Conservation (phyloP, 129 eudicot genomes). For the Heracleum sosnowskyi region DNA sequence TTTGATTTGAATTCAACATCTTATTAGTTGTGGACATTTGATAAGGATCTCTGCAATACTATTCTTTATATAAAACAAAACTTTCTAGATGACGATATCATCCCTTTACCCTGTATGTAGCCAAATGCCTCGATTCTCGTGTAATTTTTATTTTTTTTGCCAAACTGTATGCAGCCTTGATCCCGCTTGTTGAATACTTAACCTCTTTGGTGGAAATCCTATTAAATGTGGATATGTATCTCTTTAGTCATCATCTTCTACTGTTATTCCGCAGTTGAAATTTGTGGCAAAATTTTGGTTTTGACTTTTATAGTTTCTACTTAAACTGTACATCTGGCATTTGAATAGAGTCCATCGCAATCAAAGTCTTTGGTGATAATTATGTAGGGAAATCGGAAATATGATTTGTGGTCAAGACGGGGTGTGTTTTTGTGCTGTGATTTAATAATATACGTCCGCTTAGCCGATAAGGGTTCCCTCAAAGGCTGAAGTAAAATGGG, state of each 20-base stretch:
- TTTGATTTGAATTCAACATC: not conserved
- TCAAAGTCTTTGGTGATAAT: not conserved
- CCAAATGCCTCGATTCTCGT: not conserved
- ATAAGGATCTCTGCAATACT: not conserved
- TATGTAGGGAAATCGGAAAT: not conserved
- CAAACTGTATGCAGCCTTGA: not conserved
- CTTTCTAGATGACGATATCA: not conserved
- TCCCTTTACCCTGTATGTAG: not conserved
- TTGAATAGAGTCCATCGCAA: not conserved
- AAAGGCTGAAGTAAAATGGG: not conserved
- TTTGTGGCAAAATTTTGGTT: not conserved
- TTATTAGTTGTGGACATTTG: not conserved
- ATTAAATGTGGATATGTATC: not conserved
- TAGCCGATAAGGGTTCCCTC: not conserved
- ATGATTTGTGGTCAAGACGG: not conserved
- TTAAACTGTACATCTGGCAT: not conserved
- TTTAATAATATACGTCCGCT: not conserved
- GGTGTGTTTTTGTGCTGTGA: not conserved
- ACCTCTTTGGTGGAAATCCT: not conserved
- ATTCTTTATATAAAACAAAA: not conserved
- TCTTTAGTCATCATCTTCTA: not conserved
- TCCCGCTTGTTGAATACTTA: not conserved
- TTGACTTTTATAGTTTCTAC: not conserved
- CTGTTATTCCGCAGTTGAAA: not conserved
- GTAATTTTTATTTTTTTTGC: not conserved